Evolutionary conservation across 2,329 filamentous ascomycete species (phyloP).

Genomic region (Tolypocladium amazonense): DNA sequence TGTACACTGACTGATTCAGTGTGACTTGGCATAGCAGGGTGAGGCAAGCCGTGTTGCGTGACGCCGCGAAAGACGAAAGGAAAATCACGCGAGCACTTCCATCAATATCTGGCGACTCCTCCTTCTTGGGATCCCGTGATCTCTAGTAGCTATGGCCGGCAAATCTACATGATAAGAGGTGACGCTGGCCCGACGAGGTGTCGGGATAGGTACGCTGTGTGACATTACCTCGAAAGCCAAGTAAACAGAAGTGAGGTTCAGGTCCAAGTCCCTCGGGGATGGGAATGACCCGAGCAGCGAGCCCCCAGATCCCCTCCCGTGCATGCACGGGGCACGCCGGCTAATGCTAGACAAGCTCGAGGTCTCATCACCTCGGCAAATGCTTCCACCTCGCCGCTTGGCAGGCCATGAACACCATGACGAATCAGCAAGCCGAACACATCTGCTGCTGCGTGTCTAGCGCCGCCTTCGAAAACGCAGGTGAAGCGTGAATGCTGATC

Average conservation of each 20-base stretch:
- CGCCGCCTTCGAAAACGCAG: background rate
- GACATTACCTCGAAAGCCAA: too few species aligned
- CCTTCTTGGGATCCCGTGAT: too few species aligned
- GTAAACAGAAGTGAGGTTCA: background rate
- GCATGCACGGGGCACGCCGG: background rate
- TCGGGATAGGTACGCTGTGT: too few species aligned
- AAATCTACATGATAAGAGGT: too few species aligned
- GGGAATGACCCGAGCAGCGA: background rate
- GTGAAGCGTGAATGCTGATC: background rate
- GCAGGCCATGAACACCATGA: background rate
- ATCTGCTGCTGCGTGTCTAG: background rate
- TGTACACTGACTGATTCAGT: too few species aligned
- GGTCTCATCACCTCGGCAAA: background rate
- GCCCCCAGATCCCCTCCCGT: background rate
- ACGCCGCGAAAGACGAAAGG: too few species aligned
- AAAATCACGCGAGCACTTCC: too few species aligned
- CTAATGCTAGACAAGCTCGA: background rate
- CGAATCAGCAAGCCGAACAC: background rate
- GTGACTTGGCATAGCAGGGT: too few species aligned
- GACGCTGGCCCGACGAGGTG: too few species aligned
- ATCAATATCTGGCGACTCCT: too few species aligned
- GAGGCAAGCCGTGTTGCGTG: too few species aligned
- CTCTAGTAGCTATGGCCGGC: too few species aligned
- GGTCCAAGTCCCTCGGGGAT: background rate
- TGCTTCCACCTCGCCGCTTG: background rate